Evolutionary conservation across 345 rosid genomes (phyloP).

Genomic region (Trapa incisa): DNA sequence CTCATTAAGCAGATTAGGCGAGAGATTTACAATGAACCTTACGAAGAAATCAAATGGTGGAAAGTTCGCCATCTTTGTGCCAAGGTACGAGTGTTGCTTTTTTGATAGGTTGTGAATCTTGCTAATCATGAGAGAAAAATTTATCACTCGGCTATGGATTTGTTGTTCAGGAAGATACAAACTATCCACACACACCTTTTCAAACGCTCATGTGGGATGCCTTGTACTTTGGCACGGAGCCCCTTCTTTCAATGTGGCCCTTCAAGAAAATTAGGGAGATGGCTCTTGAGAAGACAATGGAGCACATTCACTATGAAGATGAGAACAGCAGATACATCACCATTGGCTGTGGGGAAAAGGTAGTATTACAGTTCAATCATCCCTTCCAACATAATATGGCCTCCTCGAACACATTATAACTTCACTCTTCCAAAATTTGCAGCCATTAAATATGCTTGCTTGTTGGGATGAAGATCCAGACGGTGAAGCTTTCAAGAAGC

Average conservation of each 20-base stretch:
- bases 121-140: no score
- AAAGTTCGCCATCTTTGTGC: no score
- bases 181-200: slow-evolving; percentile 44
- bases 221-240: slow-evolving; percentile 23
- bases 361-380: slow-evolving; percentile 2
- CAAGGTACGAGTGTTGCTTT: no score
- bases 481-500: no score
- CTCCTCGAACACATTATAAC: no score
- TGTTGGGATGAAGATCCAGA: no score
- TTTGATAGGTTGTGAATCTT: no score
- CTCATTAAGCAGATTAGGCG: no score
- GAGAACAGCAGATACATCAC: slow-evolving; percentile 55
- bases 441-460: no score
- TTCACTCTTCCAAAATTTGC: no score
- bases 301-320: slow-evolving; percentile 35
- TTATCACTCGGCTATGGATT: not conserved
- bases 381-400: not conserved
- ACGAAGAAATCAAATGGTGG: no score
- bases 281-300: slow-evolving; percentile 20
- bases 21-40: no score
- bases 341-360: slow-evolving; percentile 57
- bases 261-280: slow-evolving; percentile 39
- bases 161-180: slow-evolving; percentile 36
- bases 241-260: slow-evolving; percentile 43
- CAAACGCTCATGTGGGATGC: slow-evolving; percentile 25